Evolutionary conservation across 164 flowering plant genomes (phyloP).

Genomic region (Tinospora cordifolia): DNA sequence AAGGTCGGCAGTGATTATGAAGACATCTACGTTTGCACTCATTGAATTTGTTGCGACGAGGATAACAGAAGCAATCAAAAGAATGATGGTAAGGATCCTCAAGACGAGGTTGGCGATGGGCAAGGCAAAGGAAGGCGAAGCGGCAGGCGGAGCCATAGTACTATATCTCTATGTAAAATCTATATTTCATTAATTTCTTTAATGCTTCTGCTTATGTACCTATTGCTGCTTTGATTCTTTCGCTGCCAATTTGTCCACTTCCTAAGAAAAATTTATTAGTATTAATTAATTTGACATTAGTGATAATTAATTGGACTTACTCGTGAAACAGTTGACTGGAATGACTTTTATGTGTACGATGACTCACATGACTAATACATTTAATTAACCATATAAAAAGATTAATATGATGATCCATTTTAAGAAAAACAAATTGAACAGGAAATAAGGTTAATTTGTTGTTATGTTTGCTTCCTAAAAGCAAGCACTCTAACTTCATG

Average conservation of each 20-base stretch:
- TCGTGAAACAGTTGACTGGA: too few relatives aligned
- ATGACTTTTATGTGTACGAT: too few relatives aligned
- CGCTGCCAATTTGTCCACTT: neutral
- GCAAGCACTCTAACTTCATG: too few relatives aligned
- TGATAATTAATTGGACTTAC: neutral
- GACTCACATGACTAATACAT: too few relatives aligned
- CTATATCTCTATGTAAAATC: neutral
- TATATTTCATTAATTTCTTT: neutral
- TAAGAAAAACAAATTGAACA: too few relatives aligned
- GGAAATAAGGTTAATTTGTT: too few relatives aligned
- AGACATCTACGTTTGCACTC: neutral
- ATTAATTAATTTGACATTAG: neutral
- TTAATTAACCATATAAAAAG: too few relatives aligned
- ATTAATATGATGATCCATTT: too few relatives aligned
- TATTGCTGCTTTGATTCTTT: neutral
- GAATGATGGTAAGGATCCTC: neutral
- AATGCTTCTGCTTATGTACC: neutral
- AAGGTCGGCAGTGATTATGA: neutral
- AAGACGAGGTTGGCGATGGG: neutral
- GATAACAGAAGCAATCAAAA: neutral
- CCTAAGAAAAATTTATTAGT: neutral
- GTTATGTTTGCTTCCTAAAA: too few relatives aligned
- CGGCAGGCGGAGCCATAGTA: neutral
- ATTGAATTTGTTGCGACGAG: neutral
- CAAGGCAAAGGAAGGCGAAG: neutral